A percentile compares a stretch with the other conserved stretches of the same genome.
Conservation (phyloP, 352 stramenopile genomes). For the Phytopythium cucurbitacearum region DNA sequence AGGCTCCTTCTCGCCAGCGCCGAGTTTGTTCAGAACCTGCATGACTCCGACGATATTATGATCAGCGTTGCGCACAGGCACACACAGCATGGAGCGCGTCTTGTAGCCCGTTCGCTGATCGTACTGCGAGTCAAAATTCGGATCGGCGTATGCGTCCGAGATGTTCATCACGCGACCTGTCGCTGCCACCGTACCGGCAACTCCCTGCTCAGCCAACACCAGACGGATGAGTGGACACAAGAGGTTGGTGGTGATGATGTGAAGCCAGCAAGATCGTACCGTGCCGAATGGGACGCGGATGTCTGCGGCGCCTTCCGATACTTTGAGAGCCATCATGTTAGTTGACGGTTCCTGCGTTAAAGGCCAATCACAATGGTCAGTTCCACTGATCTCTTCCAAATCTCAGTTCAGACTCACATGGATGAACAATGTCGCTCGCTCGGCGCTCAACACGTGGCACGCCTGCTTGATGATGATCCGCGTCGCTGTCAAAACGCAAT, state of each 20-base stretch:
- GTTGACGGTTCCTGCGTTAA: slow-evolving; percentile 49
- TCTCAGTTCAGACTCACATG: slow-evolving; percentile 31
- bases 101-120: slow-evolving; percentile 90
- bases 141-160: slow-evolving; percentile 90
- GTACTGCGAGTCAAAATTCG: slow-evolving; percentile 90
- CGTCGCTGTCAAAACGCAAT: slow-evolving; percentile 35
- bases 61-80: slow-evolving; percentile 77
- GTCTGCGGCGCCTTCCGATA: slow-evolving; percentile 81
- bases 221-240: slow-evolving; percentile 1
- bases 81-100: slow-evolving; percentile 90
- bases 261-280: slow-evolving; percentile 16
- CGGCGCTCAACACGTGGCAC: slow-evolving; percentile 83
- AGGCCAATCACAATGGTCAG: too few relatives aligned
- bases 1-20: slow-evolving; percentile 44
- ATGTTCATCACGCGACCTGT: slow-evolving; percentile 88
- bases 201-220: slow-evolving; percentile 71
- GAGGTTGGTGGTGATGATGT: neutral
- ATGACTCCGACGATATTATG: slow-evolving; percentile 86
- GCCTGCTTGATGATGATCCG: slow-evolving; percentile 86
- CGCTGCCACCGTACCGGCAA: slow-evolving; percentile 83
- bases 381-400: neutral
- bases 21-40: slow-evolving; percentile 87
- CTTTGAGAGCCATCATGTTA: slow-evolving; percentile 81
- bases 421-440: slow-evolving; percentile 89
- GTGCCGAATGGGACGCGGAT: slow-evolving; percentile 83